These are phyloP conservation scores for Fusarium nisikadoi DNA, from an alignment of 2,329 filamentous ascomycete genomes.

Conservation along the genomic window DNA sequence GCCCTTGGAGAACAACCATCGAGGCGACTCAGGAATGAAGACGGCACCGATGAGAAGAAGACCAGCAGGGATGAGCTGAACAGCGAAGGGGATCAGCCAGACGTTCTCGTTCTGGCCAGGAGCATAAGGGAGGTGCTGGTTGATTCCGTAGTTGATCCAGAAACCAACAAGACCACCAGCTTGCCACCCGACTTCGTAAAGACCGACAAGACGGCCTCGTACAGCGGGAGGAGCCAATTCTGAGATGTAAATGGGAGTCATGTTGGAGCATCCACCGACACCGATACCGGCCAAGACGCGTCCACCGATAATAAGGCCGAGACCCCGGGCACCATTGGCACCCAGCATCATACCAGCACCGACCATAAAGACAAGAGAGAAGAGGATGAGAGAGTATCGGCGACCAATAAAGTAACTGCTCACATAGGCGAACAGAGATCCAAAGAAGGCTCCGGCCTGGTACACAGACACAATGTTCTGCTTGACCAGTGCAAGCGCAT, in stretches of 20 bases:
- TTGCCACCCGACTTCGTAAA: constrained; percentile 75
- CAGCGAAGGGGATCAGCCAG: constrained; percentile 73
- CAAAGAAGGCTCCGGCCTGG: constrained; percentile 87
- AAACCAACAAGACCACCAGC: constrained; percentile 71
- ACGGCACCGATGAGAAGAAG: constrained; percentile 68
- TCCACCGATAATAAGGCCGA: constrained; percentile 72
- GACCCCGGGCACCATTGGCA: constrained; percentile 67
- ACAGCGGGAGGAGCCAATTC: constrained; percentile 71
- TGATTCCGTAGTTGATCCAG: constrained; percentile 74
- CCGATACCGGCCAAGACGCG: constrained; percentile 72
- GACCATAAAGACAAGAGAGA: constrained; percentile 71
- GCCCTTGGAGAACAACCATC: constrained; percentile 74
- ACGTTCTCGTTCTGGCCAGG: constrained; percentile 54
- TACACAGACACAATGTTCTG: constrained; percentile 84
- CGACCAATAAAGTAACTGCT: constrained; percentile 75
- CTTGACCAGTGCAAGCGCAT: constrained; percentile 68
- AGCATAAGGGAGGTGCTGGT: constrained; percentile 58
- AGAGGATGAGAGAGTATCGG: constrained; percentile 70
- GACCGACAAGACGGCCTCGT: constrained; percentile 71
- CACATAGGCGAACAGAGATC: constrained; percentile 74
- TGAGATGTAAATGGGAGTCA: constrained; percentile 71
- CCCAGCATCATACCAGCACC: constrained; percentile 80
- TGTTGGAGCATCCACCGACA: constrained; percentile 70
- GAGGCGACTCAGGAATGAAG: constrained; percentile 72
- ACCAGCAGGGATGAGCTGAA: constrained; percentile 75